These are phyloP conservation scores for Akanthomyces muscarius DNA, from an alignment of 2,329 filamentous ascomycete species.

Conservation along the genomic window DNA sequence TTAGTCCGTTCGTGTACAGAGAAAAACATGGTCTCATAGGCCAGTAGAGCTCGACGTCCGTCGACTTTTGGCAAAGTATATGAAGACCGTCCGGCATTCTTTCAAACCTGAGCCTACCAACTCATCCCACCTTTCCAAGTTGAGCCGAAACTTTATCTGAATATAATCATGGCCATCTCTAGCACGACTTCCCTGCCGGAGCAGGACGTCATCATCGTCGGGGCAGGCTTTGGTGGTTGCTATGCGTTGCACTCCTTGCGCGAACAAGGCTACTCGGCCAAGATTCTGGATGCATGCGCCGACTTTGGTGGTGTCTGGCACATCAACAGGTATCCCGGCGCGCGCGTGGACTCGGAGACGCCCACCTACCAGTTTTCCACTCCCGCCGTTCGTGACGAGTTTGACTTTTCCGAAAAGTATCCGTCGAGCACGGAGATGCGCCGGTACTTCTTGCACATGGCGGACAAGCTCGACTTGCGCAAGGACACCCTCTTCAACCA, in stretches of 20 bases:
- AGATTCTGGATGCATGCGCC: slow-evolving; percentile 6
- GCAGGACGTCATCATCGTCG: slow-evolving; percentile 16
- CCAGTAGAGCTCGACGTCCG: too few species aligned
- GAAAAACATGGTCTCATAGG: too few species aligned
- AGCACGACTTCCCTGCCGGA: neutral
- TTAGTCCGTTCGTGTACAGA: too few species aligned
- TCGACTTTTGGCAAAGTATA: too few species aligned
- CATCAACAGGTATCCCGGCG: slow-evolving; percentile 34
- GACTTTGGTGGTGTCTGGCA: slow-evolving; percentile 31
- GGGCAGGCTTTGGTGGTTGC: slow-evolving; percentile 17
- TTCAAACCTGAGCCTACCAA: too few species aligned
- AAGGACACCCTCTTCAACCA: slow-evolving; percentile 39
- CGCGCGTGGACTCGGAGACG: slow-evolving; percentile 29
- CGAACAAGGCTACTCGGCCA: slow-evolving; percentile 12
- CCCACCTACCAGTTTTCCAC: slow-evolving; percentile 27
- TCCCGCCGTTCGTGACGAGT: slow-evolving; percentile 34
- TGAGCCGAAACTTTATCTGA: too few species aligned
- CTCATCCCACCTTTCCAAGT: too few species aligned
- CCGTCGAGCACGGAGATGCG: slow-evolving; percentile 32
- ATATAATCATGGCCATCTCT: neutral
- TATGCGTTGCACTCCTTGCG: slow-evolving; percentile 15
- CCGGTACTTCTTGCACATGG: slow-evolving; percentile 40
- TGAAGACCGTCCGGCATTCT: too few species aligned
- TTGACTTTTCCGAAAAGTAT: slow-evolving; percentile 36
- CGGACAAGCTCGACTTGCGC: slow-evolving; percentile 34